Evolutionary conservation across 2,329 filamentous ascomycete species (phyloP).

Genomic region (Penicillium sp.): DNA sequence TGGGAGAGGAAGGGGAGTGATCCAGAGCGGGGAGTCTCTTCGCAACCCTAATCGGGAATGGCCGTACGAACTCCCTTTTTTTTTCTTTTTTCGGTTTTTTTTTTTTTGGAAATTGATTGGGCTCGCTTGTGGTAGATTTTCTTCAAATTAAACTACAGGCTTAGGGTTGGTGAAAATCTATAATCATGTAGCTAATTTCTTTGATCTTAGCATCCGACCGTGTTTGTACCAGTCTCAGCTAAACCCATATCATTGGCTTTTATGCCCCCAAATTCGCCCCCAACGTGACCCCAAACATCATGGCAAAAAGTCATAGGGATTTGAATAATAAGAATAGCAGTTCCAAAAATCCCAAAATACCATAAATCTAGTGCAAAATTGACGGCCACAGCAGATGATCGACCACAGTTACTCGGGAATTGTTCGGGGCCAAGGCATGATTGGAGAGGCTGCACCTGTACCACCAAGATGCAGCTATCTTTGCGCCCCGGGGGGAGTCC

Average conservation of each 20-base stretch:
- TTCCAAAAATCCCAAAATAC: background rate
- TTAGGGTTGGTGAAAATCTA: background rate
- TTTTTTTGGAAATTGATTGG: background rate
- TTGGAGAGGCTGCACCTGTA: slow-evolving; percentile 22
- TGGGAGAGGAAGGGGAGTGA: slow-evolving; percentile 17
- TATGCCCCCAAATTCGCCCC: background rate
- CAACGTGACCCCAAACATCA: background rate
- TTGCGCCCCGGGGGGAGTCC: background rate
- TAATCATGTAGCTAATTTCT: background rate
- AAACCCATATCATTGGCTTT: background rate
- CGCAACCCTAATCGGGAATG: slow-evolving; percentile 21
- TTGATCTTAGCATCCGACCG: background rate
- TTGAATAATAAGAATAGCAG: background rate
- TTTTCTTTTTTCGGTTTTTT: slow-evolving; percentile 2
- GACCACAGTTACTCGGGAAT: slow-evolving; percentile 18
- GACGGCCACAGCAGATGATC: slow-evolving; percentile 18
- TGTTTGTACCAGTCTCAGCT: background rate
- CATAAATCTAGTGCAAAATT: background rate
- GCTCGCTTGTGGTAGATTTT: background rate
- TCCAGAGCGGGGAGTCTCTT: slow-evolving; percentile 19
- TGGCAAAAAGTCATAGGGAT: too few species aligned
- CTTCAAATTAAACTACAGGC: background rate
- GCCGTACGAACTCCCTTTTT: slow-evolving; percentile 15
- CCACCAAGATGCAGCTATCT: slow-evolving; percentile 15
- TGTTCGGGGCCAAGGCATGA: slow-evolving; percentile 16